A percentile compares a stretch with the other conserved stretches of the same genome.
Conservation (phyloP, 176 grass and related monocot genomes). For the Phragmites australis region DNA sequence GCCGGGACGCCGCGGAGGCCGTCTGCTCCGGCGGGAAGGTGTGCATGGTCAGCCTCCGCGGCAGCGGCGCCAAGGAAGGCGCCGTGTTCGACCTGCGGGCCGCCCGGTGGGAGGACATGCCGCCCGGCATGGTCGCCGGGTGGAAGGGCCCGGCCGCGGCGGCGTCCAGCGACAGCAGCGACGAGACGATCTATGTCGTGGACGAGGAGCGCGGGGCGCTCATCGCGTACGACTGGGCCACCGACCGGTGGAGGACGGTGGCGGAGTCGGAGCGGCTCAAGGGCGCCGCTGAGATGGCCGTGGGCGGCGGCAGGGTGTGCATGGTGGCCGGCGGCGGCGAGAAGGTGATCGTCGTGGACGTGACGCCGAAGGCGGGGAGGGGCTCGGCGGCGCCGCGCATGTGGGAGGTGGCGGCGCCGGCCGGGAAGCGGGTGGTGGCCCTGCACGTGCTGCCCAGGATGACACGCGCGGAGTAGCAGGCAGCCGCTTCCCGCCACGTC, state of each 20-base stretch:
- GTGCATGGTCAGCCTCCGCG: constrained; percentile 78
- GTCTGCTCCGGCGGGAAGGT: constrained; percentile 72
- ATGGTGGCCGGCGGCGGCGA: constrained; percentile 35
- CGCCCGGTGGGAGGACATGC: constrained; percentile 79
- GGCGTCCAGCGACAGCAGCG: neutral
- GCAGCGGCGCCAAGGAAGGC: constrained; percentile 63
- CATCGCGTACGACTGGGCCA: constrained; percentile 49
- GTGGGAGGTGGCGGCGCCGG: constrained; percentile 68
- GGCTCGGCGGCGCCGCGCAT: neutral
- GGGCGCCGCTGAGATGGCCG: constrained; percentile 62
- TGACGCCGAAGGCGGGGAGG: neutral
- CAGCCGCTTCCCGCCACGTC: constrained; percentile 5
- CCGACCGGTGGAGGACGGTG: constrained; percentile 59
- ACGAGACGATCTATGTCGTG: constrained; percentile 50
- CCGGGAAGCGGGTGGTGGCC: constrained; percentile 59
- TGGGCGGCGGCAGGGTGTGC: constrained; percentile 51
- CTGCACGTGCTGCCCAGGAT: constrained; percentile 83
- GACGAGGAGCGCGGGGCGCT: constrained; percentile 62
- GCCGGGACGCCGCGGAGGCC: constrained; percentile 65
- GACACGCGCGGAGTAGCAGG: constrained; percentile 38
- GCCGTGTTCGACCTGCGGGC: constrained; percentile 53
- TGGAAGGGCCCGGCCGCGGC: constrained; percentile 67
- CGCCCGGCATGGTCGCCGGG: constrained; percentile 62
- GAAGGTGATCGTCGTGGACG: constrained; percentile 60
- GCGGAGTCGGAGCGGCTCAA: constrained; percentile 47